Percentiles rank a stretch among this genome's conserved stretches.
Evolutionary conservation across 495 filamentous ascomycete species (phyloP).

Genomic region (Xylaria bambusicola): DNA sequence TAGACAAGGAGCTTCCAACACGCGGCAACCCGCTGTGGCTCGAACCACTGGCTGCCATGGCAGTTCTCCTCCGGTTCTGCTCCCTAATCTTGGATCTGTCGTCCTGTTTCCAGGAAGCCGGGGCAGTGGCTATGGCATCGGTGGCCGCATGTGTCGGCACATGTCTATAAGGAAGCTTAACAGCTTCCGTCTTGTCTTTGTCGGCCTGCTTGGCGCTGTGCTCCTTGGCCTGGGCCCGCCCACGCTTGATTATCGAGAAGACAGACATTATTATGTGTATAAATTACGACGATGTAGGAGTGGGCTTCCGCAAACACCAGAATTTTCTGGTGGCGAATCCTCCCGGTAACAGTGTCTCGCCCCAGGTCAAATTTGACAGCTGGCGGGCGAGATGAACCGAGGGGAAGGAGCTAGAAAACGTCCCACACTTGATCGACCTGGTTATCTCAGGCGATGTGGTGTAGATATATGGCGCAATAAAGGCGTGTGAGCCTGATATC

Average conservation of each 20-base stretch:
- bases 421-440: no score
- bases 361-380: not conserved
- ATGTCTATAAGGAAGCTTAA: slow-evolving; percentile 53
- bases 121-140: slow-evolving; percentile 57
- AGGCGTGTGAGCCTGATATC: no score
- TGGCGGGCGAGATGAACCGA: not conserved
- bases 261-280: slow-evolving; percentile 51
- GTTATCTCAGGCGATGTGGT: not conserved
- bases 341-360: not conserved
- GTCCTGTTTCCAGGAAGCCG: slow-evolving; percentile 48
- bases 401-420: not conserved
- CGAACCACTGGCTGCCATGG: slow-evolving; percentile 37
- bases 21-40: slow-evolving; percentile 38
- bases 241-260: slow-evolving; percentile 50
- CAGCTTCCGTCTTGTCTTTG: slow-evolving; percentile 41
- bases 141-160: slow-evolving; percentile 58
- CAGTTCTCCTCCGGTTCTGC: slow-evolving; percentile 45
- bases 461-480: not conserved
- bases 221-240: slow-evolving; percentile 53
- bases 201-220: slow-evolving; percentile 46
- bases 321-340: no score
- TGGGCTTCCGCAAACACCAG: no score
- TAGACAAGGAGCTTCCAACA: slow-evolving; percentile 44
- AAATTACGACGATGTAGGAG: not conserved
- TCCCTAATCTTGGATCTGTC: slow-evolving; percentile 45